Evolutionary conservation across 2,329 filamentous ascomycete species (phyloP), one percentile per base, ranked within the genome.

Genomic region (Epichloe festucae): DNA sequence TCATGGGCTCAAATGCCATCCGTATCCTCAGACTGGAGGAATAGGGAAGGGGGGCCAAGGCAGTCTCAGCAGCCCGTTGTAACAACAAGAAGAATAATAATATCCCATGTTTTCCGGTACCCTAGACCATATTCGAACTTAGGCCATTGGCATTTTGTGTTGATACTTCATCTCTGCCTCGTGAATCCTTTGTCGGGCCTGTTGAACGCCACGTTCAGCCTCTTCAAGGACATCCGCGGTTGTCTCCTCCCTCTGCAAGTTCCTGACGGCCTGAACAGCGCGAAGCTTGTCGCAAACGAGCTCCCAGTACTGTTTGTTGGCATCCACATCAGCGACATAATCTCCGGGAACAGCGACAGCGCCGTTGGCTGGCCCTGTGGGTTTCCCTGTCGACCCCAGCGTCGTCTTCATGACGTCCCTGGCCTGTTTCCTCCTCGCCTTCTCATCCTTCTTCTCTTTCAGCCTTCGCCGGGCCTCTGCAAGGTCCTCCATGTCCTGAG

Each of bases 1-100:
- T 82, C 10, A 73, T 84, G 67, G 80, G 81, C 5, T 71, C 68
- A 2, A 84, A 84, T 59, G 81, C 81, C 4, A 66, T 77, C 15
- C 67, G 72, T 15, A 71, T 81, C 46, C 62, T 84, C 53, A 58
- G 62, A 12, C 59, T 69, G 15, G 52, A 62, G 15, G 58, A 63
- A 34, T 55, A 57, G 34, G 35, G 35, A 40, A 10, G 23, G 6
- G 14, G 15, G 34, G 23, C 2, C 31, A 23, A n/a, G 19, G 17
- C 57, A 49, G 53, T 55, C 57, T 55, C 48, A 56, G 23, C 35
- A 27, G 38, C 15, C 6, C 35, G 35, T 27, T 21, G 39, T 39
- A 11, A 35, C 2, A 34, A 48, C 15, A 34, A 31, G 15, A 36
- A 36, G 21, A n/a, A 23, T 6, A 27, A 27, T 34, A 39, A 34